Percentiles rank a stretch among this genome's conserved stretches.
Conservation (phyloP, 164 flowering plant genomes). For the Nymphaea colorata region DNA sequence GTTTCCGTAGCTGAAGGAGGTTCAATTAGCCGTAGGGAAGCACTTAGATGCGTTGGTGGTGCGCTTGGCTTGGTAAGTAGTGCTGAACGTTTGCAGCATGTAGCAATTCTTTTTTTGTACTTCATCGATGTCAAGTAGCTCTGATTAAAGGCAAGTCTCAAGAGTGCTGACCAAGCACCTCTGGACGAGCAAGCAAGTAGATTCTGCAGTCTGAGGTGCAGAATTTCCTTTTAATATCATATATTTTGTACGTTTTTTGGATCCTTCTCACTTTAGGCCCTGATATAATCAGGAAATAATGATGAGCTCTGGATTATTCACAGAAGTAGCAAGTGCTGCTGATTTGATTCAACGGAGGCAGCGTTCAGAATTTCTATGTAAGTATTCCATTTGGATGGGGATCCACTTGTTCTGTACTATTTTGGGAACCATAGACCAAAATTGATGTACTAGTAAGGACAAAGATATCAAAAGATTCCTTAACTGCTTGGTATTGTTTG, state of each 20-base stretch:
- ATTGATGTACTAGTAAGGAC: neutral
- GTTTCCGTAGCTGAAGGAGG: constrained; percentile 14
- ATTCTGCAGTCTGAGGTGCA: neutral
- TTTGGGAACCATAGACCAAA: neutral
- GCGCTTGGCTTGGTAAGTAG: constrained; percentile 51
- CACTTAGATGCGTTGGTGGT: constrained; percentile 45
- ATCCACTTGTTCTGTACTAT: neutral
- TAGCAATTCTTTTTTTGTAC: neutral
- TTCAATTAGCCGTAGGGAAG: constrained; percentile 39
- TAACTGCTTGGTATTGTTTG: neutral
- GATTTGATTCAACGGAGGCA: constrained; percentile 87
- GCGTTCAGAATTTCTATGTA: constrained; percentile 76
- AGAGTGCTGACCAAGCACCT: too few species aligned
- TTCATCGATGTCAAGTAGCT: neutral
- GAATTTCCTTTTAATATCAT: neutral
- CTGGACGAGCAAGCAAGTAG: too few species aligned
- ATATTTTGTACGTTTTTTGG: neutral
- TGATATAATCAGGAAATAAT: constrained; percentile 45
- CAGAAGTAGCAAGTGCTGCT: constrained; percentile 69
- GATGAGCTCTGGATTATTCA: constrained; percentile 41
- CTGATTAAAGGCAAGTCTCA: neutral
- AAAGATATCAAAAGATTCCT: neutral
- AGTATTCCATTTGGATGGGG: constrained; percentile 12
- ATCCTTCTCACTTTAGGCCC: neutral
- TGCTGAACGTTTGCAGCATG: neutral